Conservation (phyloP, 169 alveolate genomes). For the Cryptosporidium parvum region DNA sequence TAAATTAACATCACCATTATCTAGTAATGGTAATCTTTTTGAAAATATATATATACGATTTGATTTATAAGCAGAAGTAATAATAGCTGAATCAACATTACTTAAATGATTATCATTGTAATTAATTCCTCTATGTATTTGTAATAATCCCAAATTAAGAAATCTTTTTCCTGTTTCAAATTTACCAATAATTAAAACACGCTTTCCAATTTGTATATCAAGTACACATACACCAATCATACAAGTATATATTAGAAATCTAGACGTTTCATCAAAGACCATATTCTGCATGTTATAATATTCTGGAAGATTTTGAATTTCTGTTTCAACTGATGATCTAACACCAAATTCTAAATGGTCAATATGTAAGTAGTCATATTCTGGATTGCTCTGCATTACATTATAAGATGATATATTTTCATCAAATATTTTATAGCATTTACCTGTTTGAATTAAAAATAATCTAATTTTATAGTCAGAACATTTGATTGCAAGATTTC, state of each 20-base stretch:
- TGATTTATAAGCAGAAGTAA: slow-evolving; percentile 82
- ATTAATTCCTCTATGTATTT: slow-evolving; percentile 4
- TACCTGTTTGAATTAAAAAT: slow-evolving; percentile 88
- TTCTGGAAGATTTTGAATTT: slow-evolving; percentile 84
- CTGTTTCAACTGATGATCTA: slow-evolving; percentile 92
- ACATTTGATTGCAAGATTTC: slow-evolving; percentile 86
- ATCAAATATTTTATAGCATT: slow-evolving; percentile 85
- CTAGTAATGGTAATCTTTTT: slow-evolving; percentile 80
- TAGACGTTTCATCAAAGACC: slow-evolving; percentile 94
- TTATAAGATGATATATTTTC: slow-evolving; percentile 89
- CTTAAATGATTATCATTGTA: neutral
- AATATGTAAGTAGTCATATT: slow-evolving; percentile 82
- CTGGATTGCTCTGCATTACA: slow-evolving; percentile 87
- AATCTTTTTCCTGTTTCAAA: slow-evolving; percentile 77
- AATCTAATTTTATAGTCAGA: slow-evolving; percentile 86
- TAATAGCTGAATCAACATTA: slow-evolving; percentile 81
- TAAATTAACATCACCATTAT: slow-evolving; percentile 82
- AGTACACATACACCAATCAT: slow-evolving; percentile 93
- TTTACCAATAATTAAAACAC: slow-evolving; percentile 83
- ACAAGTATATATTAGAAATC: slow-evolving; percentile 91
- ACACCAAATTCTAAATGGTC: slow-evolving; percentile 93
- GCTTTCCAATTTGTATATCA: slow-evolving; percentile 70
- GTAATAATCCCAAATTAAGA: slow-evolving; percentile 28
- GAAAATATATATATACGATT: slow-evolving; percentile 86
- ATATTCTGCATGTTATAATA: slow-evolving; percentile 82